Evolutionary conservation across 1,284 basidiomycete genomes (phyloP).

Genomic region (Tausonia pullulans): DNA sequence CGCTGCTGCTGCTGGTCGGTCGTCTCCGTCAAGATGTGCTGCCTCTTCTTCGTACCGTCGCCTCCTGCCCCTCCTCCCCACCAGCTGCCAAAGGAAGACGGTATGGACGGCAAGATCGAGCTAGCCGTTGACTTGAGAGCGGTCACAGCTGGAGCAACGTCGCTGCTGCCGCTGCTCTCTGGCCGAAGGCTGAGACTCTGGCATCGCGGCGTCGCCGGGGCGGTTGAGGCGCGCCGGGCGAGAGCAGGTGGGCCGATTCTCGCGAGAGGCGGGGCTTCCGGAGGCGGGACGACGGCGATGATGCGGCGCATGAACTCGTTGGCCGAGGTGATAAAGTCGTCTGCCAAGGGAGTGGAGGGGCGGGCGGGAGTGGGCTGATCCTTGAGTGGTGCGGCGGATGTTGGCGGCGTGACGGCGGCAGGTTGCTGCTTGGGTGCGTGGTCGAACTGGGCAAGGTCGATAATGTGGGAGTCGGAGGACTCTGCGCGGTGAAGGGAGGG

Average conservation of each 20-base stretch:
- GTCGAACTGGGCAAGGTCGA: constrained; percentile 15
- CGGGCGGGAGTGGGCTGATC: background rate
- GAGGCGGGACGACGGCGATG: constrained; percentile 15
- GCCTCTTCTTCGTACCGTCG: background rate
- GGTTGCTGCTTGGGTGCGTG: background rate
- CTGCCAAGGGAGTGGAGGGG: background rate
- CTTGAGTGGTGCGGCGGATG: background rate
- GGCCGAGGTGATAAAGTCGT: background rate
- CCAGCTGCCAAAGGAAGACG: background rate
- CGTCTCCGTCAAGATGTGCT: background rate
- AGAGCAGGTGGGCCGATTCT: background rate
- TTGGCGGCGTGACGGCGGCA: background rate
- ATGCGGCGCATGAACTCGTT: constrained; percentile 9
- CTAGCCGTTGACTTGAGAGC: background rate
- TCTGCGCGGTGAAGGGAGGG: background rate
- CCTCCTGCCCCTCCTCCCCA: constrained; percentile 1
- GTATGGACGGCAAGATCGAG: too few species aligned
- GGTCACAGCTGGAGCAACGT: background rate
- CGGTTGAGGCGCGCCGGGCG: background rate
- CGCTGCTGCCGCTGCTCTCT: background rate
- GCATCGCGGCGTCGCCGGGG: background rate
- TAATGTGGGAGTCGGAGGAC: constrained; percentile 3
- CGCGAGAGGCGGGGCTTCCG: background rate
- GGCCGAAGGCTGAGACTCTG: background rate
- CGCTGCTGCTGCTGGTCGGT: background rate